A percentile compares a stretch with the other conserved stretches of the same genome.
Evolutionary conservation across 768 basidiomycete species (phyloP).

Genomic region (Candolleomyces aberdarensis): DNA sequence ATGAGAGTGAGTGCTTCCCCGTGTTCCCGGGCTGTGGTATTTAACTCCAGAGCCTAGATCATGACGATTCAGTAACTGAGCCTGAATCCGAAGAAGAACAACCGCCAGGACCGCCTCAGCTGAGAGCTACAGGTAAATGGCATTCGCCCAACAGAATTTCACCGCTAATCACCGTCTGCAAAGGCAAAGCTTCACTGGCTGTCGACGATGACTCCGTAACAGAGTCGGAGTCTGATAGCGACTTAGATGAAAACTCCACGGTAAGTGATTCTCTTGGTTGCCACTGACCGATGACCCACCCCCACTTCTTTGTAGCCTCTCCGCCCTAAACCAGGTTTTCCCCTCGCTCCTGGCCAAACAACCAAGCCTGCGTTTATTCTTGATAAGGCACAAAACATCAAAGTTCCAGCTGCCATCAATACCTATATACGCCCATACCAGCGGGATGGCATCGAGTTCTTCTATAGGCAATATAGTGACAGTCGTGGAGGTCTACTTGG

Average conservation of each 20-base stretch:
- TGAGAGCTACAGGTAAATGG: neutral
- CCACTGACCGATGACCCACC: neutral
- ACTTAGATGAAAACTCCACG: neutral
- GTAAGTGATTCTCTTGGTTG: neutral
- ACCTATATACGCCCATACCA: constrained; percentile 90
- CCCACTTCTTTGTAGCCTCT: constrained; percentile 14
- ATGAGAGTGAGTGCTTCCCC: neutral
- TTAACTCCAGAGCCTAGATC: neutral
- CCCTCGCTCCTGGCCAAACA: constrained; percentile 40
- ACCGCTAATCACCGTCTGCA: neutral
- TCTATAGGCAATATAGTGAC: constrained; percentile 69
- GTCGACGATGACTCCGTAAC: constrained; percentile 33
- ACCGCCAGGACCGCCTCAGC: neutral
- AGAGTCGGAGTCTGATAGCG: constrained; percentile 38
- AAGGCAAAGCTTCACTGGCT: neutral
- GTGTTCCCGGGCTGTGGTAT: neutral
- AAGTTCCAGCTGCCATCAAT: constrained; percentile 72
- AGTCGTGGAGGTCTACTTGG: constrained; percentile 80
- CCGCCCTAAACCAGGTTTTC: constrained; percentile 50
- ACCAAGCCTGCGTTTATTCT: constrained; percentile 47
- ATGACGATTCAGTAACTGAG: constrained; percentile 32
- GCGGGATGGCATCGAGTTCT: constrained; percentile 79
- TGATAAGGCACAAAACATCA: constrained; percentile 40
- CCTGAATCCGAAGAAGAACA: constrained; percentile 22
- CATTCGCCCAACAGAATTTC: neutral